These are phyloP conservation scores for Microsporum canis DNA, from an alignment of 2,329 filamentous ascomycete species.

Conservation along the genomic window DNA sequence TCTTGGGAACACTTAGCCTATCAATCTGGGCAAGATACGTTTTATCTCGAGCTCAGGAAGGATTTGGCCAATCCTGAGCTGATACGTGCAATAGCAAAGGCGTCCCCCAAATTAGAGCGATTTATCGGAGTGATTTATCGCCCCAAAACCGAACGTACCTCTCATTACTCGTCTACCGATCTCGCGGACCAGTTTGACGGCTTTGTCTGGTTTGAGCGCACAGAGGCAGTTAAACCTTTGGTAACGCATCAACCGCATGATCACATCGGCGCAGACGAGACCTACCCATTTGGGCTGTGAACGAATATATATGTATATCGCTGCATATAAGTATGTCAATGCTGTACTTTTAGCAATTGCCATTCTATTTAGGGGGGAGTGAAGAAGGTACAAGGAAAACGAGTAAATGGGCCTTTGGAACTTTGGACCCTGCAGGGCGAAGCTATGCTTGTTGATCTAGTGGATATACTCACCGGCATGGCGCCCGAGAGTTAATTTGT, in stretches of 20 bases:
- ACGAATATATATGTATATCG: background rate
- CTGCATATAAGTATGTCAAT: background rate
- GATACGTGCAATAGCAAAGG: conserved; percentile 27
- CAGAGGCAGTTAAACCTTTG: conserved; percentile 35
- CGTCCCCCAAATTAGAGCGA: conserved; percentile 33
- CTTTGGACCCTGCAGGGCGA: background rate
- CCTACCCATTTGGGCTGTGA: conserved; percentile 43
- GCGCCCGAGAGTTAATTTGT: background rate
- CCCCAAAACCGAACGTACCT: conserved; percentile 39
- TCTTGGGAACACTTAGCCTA: conserved; percentile 43
- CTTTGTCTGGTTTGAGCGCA: conserved; percentile 41
- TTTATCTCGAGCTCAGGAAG: conserved; percentile 38
- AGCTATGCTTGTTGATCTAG: background rate
- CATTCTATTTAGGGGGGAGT: background rate
- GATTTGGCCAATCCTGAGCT: conserved; percentile 27
- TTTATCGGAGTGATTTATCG: conserved; percentile 46
- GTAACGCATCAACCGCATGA: conserved; percentile 38
- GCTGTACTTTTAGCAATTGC: background rate
- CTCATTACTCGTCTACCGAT: conserved; percentile 39
- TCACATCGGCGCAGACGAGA: conserved; percentile 36
- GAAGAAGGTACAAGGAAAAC: background rate
- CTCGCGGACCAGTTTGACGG: conserved; percentile 42
- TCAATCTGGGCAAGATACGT: conserved; percentile 34
- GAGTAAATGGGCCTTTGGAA: background rate
- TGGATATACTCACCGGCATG: background rate